Evolutionary conservation across 306 rosid species (phyloP).

Genomic region (Crotalaria pallida): DNA sequence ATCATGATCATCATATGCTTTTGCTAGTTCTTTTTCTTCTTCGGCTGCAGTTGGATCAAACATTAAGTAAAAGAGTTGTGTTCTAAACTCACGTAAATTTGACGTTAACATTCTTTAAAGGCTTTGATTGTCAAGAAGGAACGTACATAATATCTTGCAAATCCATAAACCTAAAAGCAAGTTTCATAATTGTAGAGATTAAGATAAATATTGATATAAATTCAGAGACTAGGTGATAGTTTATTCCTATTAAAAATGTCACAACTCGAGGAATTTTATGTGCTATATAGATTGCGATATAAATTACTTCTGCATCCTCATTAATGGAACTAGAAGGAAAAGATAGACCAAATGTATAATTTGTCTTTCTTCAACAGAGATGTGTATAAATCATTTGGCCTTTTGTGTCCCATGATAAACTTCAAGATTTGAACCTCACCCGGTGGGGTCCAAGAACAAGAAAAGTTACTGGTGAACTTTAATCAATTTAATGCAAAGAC

Average conservation of each 20-base stretch:
- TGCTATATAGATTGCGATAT: neutral
- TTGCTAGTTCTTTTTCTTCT: no score
- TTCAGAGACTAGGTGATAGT: no score
- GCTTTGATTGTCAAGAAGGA: no score
- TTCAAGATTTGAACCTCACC: neutral
- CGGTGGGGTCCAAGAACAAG: neutral
- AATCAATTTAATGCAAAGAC: neutral
- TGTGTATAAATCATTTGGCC: neutral
- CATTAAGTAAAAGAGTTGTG: no score
- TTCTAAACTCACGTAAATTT: no score
- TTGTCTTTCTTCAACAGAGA: slow-evolving; percentile 15
- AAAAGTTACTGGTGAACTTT: slow-evolving; percentile 10
- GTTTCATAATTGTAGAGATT: no score
- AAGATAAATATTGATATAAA: no score
- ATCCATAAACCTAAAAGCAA: no score
- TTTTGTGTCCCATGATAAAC: neutral
- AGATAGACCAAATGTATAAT: neutral
- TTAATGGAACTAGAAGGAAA: slow-evolving; percentile 1
- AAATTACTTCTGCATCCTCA: neutral
- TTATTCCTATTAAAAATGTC: neutral
- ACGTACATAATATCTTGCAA: no score
- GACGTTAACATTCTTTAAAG: no score
- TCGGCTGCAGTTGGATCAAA: no score
- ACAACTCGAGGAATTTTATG: neutral
- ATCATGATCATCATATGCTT: no score